These are phyloP conservation scores for Fusarium hainanense DNA, from an alignment of 2,329 filamentous ascomycete genomes.

Conservation along the genomic window DNA sequence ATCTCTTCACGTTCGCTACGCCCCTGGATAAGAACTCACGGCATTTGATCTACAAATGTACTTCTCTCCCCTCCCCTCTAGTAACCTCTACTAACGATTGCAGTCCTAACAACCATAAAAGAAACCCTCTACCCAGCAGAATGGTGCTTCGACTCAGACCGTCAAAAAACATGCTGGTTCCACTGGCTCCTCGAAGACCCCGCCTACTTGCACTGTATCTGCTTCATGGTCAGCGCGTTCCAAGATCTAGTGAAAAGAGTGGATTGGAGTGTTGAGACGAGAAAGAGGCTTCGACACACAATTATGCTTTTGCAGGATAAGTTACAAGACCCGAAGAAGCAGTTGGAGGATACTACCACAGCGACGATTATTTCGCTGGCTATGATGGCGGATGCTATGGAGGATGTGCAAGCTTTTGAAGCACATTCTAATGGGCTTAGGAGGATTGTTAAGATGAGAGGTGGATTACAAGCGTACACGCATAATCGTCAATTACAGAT, in stretches of 20 bases:
- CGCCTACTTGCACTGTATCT: conserved; percentile 41
- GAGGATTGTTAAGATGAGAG: conserved; percentile 44
- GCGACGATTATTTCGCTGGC: conserved; percentile 39
- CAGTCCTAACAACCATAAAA: conserved; percentile 45
- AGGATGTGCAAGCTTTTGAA: conserved; percentile 32
- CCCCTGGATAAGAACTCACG: conserved; percentile 28
- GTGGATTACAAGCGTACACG: conserved; percentile 40
- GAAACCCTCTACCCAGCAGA: conserved; percentile 47
- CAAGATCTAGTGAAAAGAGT: conserved; percentile 22
- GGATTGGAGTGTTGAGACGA: conserved; percentile 10
- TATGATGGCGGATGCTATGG: conserved; percentile 39
- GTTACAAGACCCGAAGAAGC: conserved; percentile 22
- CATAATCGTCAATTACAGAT: conserved; percentile 44
- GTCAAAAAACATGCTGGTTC: conserved; percentile 42
- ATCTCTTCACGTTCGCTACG: conserved; percentile 35
- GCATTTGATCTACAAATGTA: conserved; percentile 37
- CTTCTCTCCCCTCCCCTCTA: accelerated
- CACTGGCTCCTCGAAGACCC: conserved; percentile 46
- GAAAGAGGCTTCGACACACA: conserved; percentile 22
- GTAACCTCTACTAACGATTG: not conserved
- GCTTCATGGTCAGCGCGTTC: conserved; percentile 44
- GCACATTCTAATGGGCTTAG: conserved; percentile 40
- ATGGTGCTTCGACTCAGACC: conserved; percentile 43
- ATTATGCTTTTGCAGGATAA: conserved; percentile 36
- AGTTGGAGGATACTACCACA: conserved; percentile 35